A percentile compares a stretch with the other conserved stretches of the same genome.
Evolutionary conservation across 1,284 basidiomycete species (phyloP).

Genomic region (Kwoniella shivajii): DNA sequence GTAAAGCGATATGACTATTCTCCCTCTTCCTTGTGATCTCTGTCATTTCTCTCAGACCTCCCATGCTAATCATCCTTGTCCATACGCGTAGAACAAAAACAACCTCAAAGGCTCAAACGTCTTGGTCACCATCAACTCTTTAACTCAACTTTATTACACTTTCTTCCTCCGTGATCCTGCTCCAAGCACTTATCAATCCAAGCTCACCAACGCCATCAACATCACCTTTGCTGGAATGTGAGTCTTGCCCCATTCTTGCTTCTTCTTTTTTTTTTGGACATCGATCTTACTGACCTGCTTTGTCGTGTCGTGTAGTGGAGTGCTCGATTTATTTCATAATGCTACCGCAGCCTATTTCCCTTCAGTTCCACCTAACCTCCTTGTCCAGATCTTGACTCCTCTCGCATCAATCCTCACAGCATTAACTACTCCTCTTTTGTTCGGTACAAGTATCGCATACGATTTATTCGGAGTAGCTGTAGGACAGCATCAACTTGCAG

Average conservation of each 20-base stretch:
- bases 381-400: slow-evolving; percentile 29
- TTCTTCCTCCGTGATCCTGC: slow-evolving; percentile 26
- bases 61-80: background rate
- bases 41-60: too few relatives aligned
- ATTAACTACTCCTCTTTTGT: slow-evolving; percentile 28
- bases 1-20: too few relatives aligned
- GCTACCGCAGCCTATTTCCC: slow-evolving; percentile 37
- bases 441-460: slow-evolving; percentile 37
- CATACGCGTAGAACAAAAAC: slow-evolving; percentile 33
- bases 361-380: slow-evolving; percentile 30
- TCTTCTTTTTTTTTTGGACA: background rate
- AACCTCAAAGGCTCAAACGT: slow-evolving; percentile 40
- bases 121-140: slow-evolving; percentile 42
- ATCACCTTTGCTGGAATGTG: slow-evolving; percentile 44
- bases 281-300: background rate
- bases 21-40: too few relatives aligned
- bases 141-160: slow-evolving; percentile 40
- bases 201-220: slow-evolving; percentile 39
- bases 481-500: slow-evolving; percentile 40
- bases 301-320: slow-evolving; percentile 7
- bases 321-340: slow-evolving; percentile 45
- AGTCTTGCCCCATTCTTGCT: slow-evolving; percentile 12
- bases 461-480: slow-evolving; percentile 36
- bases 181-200: slow-evolving; percentile 36
- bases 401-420: slow-evolving; percentile 34